A percentile compares a stretch with the other conserved stretches of the same genome.
Evolutionary conservation across 2,329 filamentous ascomycete species (phyloP).

Genomic region (Juglanconis juglandina): DNA sequence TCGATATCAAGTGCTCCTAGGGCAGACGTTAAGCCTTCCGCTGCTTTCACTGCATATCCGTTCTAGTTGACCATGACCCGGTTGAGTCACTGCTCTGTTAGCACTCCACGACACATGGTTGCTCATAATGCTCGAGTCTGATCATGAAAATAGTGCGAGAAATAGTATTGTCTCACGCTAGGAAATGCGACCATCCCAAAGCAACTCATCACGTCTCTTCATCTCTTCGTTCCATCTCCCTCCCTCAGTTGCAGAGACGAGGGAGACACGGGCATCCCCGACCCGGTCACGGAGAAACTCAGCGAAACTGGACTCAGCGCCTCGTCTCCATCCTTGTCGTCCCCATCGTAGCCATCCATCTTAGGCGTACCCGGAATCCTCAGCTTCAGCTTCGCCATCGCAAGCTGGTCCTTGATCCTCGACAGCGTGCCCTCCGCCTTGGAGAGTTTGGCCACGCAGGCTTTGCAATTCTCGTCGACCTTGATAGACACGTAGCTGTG

Average conservation of each 20-base stretch:
- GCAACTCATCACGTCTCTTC: too few relatives aligned
- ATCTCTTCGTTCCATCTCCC: too few relatives aligned
- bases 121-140: too few relatives aligned
- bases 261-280: not conserved
- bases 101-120: too few relatives aligned
- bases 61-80: too few relatives aligned
- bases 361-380: not conserved
- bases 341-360: not conserved
- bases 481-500: slow-evolving; percentile 18
- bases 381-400: slow-evolving; percentile 16
- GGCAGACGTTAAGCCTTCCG: too few relatives aligned
- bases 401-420: slow-evolving; percentile 18
- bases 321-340: not conserved
- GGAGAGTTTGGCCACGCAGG: slow-evolving; percentile 8
- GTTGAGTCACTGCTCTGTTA: too few relatives aligned
- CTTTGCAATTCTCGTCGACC: slow-evolving; percentile 17
- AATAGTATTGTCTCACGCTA: too few relatives aligned
- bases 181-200: too few relatives aligned
- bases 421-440: slow-evolving; percentile 6
- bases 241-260: not conserved
- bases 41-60: too few relatives aligned
- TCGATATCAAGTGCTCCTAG: too few relatives aligned
- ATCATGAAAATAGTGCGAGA: too few relatives aligned
- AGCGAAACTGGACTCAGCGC: not conserved
- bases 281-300: not conserved